Percentiles rank a stretch among this genome's conserved stretches.
These are phyloP conservation scores for Myriosclerotinia curreyana DNA, from an alignment of 2,329 filamentous ascomycete species.

Conservation along the genomic window DNA sequence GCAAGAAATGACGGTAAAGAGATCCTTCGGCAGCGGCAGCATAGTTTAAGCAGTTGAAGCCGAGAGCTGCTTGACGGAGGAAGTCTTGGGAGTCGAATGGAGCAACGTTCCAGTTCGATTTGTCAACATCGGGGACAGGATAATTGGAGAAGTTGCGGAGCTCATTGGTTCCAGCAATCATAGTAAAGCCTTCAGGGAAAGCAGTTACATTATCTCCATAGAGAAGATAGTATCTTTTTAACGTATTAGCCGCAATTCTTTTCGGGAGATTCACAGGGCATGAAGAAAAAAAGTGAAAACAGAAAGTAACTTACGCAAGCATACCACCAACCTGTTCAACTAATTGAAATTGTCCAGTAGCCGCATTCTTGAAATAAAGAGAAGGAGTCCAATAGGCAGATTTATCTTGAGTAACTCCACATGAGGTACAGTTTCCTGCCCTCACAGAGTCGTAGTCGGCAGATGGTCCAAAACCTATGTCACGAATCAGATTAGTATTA, in stretches of 20 bases:
- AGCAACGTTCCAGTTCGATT: conserved; percentile 64
- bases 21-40: conserved; percentile 50
- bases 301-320: conserved; percentile 64
- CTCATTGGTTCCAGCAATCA: conserved; percentile 72
- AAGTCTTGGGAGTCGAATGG: conserved; percentile 60
- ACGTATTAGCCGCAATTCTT: conserved; percentile 25
- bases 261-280: background rate
- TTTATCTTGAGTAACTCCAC: conserved; percentile 57
- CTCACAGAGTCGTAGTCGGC: conserved; percentile 57
- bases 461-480: conserved; percentile 61
- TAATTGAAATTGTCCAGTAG: conserved; percentile 50
- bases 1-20: conserved; percentile 77
- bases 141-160: conserved; percentile 63
- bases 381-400: conserved; percentile 68
- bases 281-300: conserved; percentile 14
- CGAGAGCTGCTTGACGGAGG: conserved; percentile 76
- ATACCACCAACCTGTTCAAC: conserved; percentile 78
- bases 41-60: conserved; percentile 96
- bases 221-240: conserved; percentile 75
- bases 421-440: conserved; percentile 61
- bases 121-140: conserved; percentile 62
- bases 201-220: conserved; percentile 60
- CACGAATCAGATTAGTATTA: background rate
- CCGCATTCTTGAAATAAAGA: conserved; percentile 47
- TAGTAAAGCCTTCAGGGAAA: conserved; percentile 75